Conservation (phyloP, 495 filamentous ascomycete genomes). For the Lophiostoma macrostomum region DNA sequence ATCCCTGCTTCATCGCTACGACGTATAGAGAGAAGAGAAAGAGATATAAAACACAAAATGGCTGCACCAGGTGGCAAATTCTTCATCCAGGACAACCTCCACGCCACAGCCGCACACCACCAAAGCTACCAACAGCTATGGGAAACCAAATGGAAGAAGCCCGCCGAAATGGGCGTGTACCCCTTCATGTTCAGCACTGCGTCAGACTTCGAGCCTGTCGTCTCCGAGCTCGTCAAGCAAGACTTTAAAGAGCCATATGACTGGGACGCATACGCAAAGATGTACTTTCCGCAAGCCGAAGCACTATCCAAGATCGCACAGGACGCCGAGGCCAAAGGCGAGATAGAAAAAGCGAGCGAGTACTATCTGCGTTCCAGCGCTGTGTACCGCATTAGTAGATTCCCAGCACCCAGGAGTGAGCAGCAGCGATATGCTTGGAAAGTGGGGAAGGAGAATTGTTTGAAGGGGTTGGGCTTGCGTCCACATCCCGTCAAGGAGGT, state of each 20-base stretch:
- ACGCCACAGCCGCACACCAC: slow-evolving; percentile 54
- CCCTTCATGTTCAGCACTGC: slow-evolving; percentile 72
- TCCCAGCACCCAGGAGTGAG: slow-evolving; percentile 57
- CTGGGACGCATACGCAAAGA: slow-evolving; percentile 58
- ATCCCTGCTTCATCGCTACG: too few relatives aligned
- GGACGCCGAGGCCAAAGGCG: slow-evolving; percentile 44
- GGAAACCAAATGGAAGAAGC: slow-evolving; percentile 78
- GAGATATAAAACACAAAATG: slow-evolving; percentile 26
- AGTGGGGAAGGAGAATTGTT: slow-evolving; percentile 62
- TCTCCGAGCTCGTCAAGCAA: slow-evolving; percentile 57
- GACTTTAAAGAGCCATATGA: slow-evolving; percentile 63
- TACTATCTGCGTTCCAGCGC: slow-evolving; percentile 58
- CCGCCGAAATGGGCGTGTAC: slow-evolving; percentile 63
- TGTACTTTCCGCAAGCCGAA: slow-evolving; percentile 59
- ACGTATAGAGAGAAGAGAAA: too few relatives aligned
- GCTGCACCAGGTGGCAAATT: slow-evolving; percentile 33
- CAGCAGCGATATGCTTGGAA: slow-evolving; percentile 63
- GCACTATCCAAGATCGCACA: slow-evolving; percentile 51
- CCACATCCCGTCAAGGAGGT: slow-evolving; percentile 56
- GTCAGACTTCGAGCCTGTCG: slow-evolving; percentile 73
- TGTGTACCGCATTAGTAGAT: slow-evolving; percentile 70
- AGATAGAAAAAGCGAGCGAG: slow-evolving; percentile 52
- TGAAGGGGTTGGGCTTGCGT: slow-evolving; percentile 58
- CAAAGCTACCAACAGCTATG: slow-evolving; percentile 70
- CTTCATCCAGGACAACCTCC: slow-evolving; percentile 46